Base-by-base conservation (phyloP, 2,329 filamentous ascomycete species). In the Cercospora sojina region DNA sequence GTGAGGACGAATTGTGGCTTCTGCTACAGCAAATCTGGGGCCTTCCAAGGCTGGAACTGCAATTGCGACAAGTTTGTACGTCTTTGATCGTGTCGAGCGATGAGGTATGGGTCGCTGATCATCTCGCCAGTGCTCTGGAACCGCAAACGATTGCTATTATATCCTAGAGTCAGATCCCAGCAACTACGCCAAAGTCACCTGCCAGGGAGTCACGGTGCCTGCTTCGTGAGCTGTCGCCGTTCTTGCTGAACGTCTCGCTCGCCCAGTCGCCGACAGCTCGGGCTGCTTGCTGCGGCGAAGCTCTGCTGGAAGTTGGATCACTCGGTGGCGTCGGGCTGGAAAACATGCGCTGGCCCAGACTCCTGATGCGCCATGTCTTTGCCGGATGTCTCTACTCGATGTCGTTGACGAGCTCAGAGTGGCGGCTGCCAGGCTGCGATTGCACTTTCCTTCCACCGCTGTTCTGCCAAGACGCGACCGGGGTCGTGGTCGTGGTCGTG, bases 21-120 rank as follows among this genome's bases (percentile, higher is more conserved):
- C 20, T 65, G 63, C 32, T 65, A 65, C 32, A 31, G 62, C 31
- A 18, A 6, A 6, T 41, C 55, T 5, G 56, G 43, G 4, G 56
- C 13, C 12, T 65, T 65, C n/a, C 43, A 41, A 43, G 63, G 63
- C 16, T 65, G 63, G 57, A 65, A 65, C 38, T 65, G 63, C 31
- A 60, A 59, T 43, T 65, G 63, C 43, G 63, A 61, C 20, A 65
- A 59, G 35, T 65, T 65, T 38, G 63, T 64, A 43, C 23, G 63
- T 64, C 53, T 13, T 18, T 55, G 12, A 20, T 32, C n/a, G 18
- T 25, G 12, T 43, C 29, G 13, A 20, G 20, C 49, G 12, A 5
- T 5, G 10, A 23, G 9, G 29, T 29, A 29, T 13, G 12, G 13
- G 5, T 16, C 25, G 41, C 62, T 59, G 29, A 64, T 29, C 29